Percentiles rank a stretch among this genome's conserved stretches.
Conservation (phyloP, 345 rosid species). For the Populus pruinosa region DNA sequence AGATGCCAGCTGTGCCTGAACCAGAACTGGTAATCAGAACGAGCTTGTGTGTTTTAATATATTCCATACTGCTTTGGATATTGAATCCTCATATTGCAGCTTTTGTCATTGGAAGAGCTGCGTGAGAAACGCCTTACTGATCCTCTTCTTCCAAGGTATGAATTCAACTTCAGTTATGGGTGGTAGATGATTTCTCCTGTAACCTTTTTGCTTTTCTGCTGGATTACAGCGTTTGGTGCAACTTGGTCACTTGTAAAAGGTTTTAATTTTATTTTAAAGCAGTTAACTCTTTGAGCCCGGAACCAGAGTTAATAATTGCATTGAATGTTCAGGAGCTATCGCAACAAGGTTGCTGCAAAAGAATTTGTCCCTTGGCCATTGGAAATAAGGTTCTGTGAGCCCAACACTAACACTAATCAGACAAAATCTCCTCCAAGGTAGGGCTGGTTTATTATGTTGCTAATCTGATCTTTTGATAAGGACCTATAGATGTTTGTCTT, state of each 20-base stretch:
- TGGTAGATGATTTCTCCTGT: not conserved
- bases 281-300: not conserved
- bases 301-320: constrained; percentile 5
- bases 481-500: not conserved
- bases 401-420: constrained; percentile 64
- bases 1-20: constrained; percentile 66
- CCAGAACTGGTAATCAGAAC: constrained; percentile 65
- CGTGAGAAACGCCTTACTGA: constrained; percentile 80
- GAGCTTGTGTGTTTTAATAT: not conserved
- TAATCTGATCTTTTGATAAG: constrained; percentile 8
- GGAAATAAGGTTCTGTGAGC: constrained; percentile 90
- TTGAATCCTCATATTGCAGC: constrained; percentile 52
- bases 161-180: not conserved
- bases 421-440: constrained; percentile 86
- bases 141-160: constrained; percentile 82
- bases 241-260: not conserved
- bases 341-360: constrained; percentile 71
- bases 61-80: constrained; percentile 7
- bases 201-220: not conserved
- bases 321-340: constrained; percentile 65
- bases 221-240: not conserved
- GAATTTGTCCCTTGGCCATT: constrained; percentile 87
- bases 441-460: constrained; percentile 11
- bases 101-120: constrained; percentile 73
- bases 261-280: not conserved